Evolutionary conservation across 805 yeast species (phyloP).

Genomic region (Saturnispora diversa): DNA sequence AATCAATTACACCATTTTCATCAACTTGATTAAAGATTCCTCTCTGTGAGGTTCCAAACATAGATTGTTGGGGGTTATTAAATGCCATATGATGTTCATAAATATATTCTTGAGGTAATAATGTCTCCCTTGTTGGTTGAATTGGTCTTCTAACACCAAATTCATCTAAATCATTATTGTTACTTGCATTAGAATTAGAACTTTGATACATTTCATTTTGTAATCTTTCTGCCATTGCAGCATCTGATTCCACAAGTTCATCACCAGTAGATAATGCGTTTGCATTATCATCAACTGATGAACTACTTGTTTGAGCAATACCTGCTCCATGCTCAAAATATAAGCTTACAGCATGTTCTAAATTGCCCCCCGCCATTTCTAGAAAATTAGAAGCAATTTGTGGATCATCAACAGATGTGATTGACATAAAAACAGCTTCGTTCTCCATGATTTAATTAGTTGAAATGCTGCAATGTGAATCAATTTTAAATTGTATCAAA

Average conservation of each 20-base stretch:
- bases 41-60: constrained; percentile 41
- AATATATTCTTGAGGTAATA: constrained; percentile 21
- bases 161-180: constrained; percentile 13
- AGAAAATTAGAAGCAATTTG: constrained; percentile 66
- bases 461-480: no score
- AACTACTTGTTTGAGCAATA: constrained; percentile 10
- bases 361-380: constrained; percentile 66
- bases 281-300: constrained; percentile 10
- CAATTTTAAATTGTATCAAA: no score
- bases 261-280: constrained; percentile 13
- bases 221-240: constrained; percentile 49
- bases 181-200: constrained; percentile 16
- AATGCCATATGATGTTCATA: constrained; percentile 10
- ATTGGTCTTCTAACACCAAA: constrained; percentile 67
- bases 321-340: constrained; percentile 61
- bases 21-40: constrained; percentile 54
- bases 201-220: constrained; percentile 55
- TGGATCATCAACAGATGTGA: constrained; percentile 67
- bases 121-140: constrained; percentile 67
- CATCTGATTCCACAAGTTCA: constrained; percentile 27
- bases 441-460: constrained; percentile 35
- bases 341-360: constrained; percentile 79
- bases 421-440: constrained; percentile 64
- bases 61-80: constrained; percentile 29
- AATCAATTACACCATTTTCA: constrained; percentile 31